These are phyloP conservation scores for Fusarium begoniae DNA, from an alignment of 2,329 filamentous ascomycete genomes.

Conservation along the genomic window DNA sequence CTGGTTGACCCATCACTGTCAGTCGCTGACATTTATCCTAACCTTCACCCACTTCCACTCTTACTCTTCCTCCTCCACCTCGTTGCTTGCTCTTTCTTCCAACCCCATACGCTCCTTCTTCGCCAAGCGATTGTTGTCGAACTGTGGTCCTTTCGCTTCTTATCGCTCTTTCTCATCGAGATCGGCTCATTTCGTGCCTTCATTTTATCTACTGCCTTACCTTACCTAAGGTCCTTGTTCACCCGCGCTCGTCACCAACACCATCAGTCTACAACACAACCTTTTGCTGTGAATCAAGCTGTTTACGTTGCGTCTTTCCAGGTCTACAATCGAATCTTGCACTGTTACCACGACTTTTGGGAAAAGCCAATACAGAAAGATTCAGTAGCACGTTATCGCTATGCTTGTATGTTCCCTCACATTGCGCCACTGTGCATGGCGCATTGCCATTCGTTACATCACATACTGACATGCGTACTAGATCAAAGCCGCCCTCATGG, in stretches of 20 bases:
- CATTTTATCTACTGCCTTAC: constrained; percentile 1
- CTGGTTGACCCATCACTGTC: constrained; percentile 3
- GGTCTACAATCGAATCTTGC: neutral
- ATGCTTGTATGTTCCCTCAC: constrained; percentile 41
- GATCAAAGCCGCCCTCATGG: constrained; percentile 59
- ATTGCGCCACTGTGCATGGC: neutral
- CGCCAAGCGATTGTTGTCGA: constrained; percentile 5
- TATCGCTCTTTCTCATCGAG: constrained; percentile 34
- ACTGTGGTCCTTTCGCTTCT: constrained; percentile 32
- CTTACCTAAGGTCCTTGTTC: neutral
- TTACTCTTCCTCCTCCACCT: neutral
- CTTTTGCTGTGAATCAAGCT: constrained; percentile 5
- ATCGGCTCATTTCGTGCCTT: constrained; percentile 9
- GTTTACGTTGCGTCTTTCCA: neutral
- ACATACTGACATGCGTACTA: constrained; percentile 30
- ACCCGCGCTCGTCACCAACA: neutral
- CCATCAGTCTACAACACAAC: constrained; percentile 2
- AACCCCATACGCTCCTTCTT: constrained; percentile 32
- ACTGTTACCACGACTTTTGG: constrained; percentile 17
- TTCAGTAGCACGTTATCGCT: constrained; percentile 13
- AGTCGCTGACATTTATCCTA: constrained; percentile 5
- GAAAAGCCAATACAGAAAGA: constrained; percentile 3
- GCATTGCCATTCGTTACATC: neutral
- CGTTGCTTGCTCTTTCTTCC: constrained; percentile 10
- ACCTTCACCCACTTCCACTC: constrained; percentile 3